Evolutionary conservation across 441 rosid genomes (phyloP), one percentile per base, ranked within the genome.

Genomic region (Pelargonium australe): DNA sequence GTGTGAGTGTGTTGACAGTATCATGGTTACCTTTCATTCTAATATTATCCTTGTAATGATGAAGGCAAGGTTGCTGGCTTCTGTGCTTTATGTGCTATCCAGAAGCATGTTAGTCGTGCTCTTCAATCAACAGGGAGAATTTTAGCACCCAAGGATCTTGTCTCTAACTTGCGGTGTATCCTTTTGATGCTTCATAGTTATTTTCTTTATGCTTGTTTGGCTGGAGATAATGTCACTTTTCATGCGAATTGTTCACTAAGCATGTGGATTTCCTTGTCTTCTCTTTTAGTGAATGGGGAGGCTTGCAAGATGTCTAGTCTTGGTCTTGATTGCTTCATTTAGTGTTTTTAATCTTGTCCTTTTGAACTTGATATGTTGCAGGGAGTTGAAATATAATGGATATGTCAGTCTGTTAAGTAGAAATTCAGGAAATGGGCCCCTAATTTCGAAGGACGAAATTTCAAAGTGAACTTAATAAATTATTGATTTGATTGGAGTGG

Each of bases 81-180:
- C 71, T 95, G 98, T 79, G 98, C 97, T 20, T 75, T 95, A 81
- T 95, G 99, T 78, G 99, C 98, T 65, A 92, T 95, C 67, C 99
- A 95, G 83, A 89, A 84, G 67, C 99, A 95, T 78, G 95, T 95
- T 68, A 89, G 90, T 73, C 78, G 81, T 70, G 98, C 96, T 58
- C 81, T 87, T 65, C 85, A 90, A 77, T 78, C 96, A 34, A 80
- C 82, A 66, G 98, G 98, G 73, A 80, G 86, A 76, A 87, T 84
- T 68, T 74, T 90, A 78, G 89, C 85, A 5, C 99, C 99, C 0
- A 94, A 90, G 70, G 88, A 89, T 82, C 86, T 92, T 37, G 98
- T 95, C 75, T 85, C 87, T 14, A 95, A 95, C 83, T 80, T 95
- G 81, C 85, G 97, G 28, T 84, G 99, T 90, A 95, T 79, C 93